Conservation (phyloP, 495 filamentous ascomycete genomes). For the Penicillium atrosanguineum region DNA sequence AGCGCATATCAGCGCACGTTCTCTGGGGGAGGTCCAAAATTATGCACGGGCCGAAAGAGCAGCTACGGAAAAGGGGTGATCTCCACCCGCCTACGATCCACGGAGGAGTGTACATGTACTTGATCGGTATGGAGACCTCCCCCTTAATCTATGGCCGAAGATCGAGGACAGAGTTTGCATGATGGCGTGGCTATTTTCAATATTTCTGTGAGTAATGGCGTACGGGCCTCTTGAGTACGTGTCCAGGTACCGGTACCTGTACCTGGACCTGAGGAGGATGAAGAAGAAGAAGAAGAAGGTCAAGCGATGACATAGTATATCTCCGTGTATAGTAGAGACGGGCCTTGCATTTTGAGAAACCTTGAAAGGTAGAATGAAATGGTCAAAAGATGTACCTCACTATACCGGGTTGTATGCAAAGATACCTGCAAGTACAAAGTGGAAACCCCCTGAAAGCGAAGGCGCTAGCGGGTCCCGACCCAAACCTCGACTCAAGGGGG, state of each 20-base stretch:
- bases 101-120: neutral
- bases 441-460: slow-evolving; percentile 10
- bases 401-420: neutral
- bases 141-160: slow-evolving; percentile 3
- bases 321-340: neutral
- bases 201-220: neutral
- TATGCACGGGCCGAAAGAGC: slow-evolving; percentile 3
- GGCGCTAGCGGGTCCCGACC: neutral
- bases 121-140: neutral
- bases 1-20: slow-evolving; percentile 13
- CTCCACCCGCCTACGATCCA: neutral
- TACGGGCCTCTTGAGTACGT: too few relatives aligned
- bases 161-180: neutral
- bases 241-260: too few relatives aligned
- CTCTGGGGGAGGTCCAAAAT: neutral
- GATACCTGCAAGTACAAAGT: slow-evolving; percentile 3
- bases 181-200: neutral
- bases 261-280: too few relatives aligned
- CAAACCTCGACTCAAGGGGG: slow-evolving; percentile 27
- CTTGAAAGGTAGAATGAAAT: neutral
- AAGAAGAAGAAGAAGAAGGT: neutral
- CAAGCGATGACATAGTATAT: neutral
- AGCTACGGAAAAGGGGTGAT: slow-evolving; percentile 3
- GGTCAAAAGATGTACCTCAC: neutral
- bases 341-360: neutral